Conservation (phyloP, 257 asterid species). For the Solanum etuberosum region DNA sequence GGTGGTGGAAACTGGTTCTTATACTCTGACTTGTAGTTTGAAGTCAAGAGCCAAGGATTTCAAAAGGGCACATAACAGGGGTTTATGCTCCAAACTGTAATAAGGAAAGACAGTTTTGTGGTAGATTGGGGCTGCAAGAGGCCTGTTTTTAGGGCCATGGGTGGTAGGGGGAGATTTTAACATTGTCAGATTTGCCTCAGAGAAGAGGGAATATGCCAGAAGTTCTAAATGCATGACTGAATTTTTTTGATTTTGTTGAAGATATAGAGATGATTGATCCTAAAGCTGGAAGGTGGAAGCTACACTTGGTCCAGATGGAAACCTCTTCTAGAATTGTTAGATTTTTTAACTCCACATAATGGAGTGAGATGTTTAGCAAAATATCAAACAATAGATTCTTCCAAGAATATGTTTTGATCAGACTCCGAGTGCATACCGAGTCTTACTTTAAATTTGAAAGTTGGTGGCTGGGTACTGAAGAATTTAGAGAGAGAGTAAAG, state of each 20-base stretch:
- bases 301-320: neutral
- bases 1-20: neutral
- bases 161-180: neutral
- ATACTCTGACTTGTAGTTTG: neutral
- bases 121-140: neutral
- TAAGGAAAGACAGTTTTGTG: neutral
- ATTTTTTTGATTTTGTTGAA: neutral
- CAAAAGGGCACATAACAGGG: neutral
- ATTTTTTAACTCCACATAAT: neutral
- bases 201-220: too few species aligned
- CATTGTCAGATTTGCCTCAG: neutral
- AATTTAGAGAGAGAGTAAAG: neutral
- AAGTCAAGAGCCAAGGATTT: neutral
- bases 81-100: neutral
- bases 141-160: neutral
- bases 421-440: neutral
- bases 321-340: neutral
- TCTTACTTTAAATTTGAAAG: neutral
- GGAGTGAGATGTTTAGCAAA: neutral
- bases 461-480: neutral
- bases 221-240: neutral
- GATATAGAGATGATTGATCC: neutral
- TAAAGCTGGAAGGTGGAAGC: neutral
- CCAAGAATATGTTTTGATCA: neutral
- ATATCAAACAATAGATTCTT: neutral